Base-by-base conservation (phyloP, 352 stramenopile species). In the Globisporangium echinulatum region DNA sequence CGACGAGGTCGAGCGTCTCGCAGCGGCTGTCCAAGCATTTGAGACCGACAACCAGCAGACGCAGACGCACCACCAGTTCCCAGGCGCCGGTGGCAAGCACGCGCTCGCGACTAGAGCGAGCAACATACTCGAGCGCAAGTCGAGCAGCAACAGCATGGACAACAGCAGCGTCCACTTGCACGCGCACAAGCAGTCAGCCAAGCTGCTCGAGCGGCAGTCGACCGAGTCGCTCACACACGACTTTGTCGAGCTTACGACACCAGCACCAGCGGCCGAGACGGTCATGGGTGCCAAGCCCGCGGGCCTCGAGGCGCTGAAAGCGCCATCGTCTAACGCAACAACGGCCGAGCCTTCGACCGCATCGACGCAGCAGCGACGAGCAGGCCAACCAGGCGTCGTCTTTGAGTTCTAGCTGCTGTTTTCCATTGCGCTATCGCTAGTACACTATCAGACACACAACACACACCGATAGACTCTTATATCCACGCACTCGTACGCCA, bases 1-100 rank as follows among this genome's bases (percentile, higher is more conserved):
- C 33, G 64, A 74, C 11, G 62, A 74, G 39, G 36, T 66, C 48
- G 62, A 61, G 49, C 60, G 60, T 15, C 53, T 66, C 33, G 54
- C 51, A 9, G 61, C 53, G 9, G 56, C 54, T 6, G 37, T 57
- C 48, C 9, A 36, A 9, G 56, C 56, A 33, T 39, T 62, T 37
- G 14, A 19, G 0, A 11, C 48, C 38, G 47, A 66, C 36, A 10
- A 17, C 36, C 8, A 33, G 17, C 58, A 58, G 57, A 43, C 57
- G 38, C 36, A 38, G 43, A 17, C 25, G 42, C 40, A 44, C 11
- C 40, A 8, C 7, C 11, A 8, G 40, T 44, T 44, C 3, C 40
- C 40, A 44, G 11, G 40, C 40, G 40, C 40, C 7, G 40, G 40
- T 44, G 2, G 39, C 19, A 14, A 40, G 38, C 11, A 13, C 43